Evolutionary conservation across 345 rosid genomes (phyloP), one percentile per base, ranked within the genome.

Genomic region (Euphorbia lathyris): DNA sequence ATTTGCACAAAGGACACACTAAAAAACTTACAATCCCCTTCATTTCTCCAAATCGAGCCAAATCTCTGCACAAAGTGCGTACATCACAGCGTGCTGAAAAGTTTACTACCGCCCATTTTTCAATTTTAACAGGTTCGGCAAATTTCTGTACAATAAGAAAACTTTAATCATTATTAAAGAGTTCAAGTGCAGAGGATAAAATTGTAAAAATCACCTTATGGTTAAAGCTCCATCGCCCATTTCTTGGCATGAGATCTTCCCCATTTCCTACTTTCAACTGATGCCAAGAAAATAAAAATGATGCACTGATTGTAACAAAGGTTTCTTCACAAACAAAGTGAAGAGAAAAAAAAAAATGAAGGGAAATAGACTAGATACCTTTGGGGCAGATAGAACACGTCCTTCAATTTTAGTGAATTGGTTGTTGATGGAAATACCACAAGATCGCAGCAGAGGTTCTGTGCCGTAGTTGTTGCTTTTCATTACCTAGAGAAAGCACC

Each of bases 391-490:
- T 7, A 91, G 82, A 42, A 94, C 74, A 6, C 98, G 96, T 0
- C 93, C 97, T 12, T 94, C 95, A n/a, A 94, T 84, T 85, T 85
- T 83, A 51, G 93, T 82, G 58, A 94, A 94, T 68, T 74, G 68
- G 50, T 81, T 73, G 57, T 69, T 78, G 40, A 94, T 88, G 43
- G 85, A 72, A 38, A 91, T 82, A 61, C 97, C 96, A 74, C 90
- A 86, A 19, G 91, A 86, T 6, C 72, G 83, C 52, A 91, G 66
- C 82, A 90, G 71, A 1, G 90, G 88, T 70, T 91, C 97, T 50
- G 83, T 80, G 62, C 75, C 87, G 62, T 94, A 94, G 45, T 86
- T 85, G 85, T 92, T 86, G 29, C 45, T 77, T 61, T 69, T 80
- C 79, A 94, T 78, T 72, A 85, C 89, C 98, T 91, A 76, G 12